Conservation (phyloP, 2,329 filamentous ascomycete genomes). For the Pseudodiploospora longispora region DNA sequence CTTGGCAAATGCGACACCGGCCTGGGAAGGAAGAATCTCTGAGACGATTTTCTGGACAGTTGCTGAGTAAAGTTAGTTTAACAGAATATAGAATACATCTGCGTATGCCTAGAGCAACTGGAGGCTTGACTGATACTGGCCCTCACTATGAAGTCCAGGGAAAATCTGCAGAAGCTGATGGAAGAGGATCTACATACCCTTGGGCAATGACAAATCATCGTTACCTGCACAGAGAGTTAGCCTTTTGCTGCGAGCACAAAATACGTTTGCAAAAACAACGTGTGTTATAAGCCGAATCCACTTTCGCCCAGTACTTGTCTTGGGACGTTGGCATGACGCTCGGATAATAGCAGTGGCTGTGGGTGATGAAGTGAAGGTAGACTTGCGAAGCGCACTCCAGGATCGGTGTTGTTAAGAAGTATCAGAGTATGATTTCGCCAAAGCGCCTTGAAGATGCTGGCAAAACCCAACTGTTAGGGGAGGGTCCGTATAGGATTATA, state of each 20-base stretch:
- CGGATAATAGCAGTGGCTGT: slow-evolving; percentile 5
- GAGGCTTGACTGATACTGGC: too few relatives aligned
- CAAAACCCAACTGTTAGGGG: too few relatives aligned
- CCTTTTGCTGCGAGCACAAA: not conserved
- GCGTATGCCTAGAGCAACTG: too few relatives aligned
- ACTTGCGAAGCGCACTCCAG: too few relatives aligned
- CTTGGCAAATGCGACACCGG: slow-evolving; percentile 80
- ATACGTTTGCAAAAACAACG: not conserved
- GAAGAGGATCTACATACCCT: slow-evolving; percentile 38
- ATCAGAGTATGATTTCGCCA: too few relatives aligned
- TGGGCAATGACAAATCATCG: slow-evolving; percentile 57
- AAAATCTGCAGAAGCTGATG: not conserved
- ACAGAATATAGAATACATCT: too few relatives aligned
- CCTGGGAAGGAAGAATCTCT: slow-evolving; percentile 74
- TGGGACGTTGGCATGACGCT: slow-evolving; percentile 12
- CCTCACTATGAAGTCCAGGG: too few relatives aligned
- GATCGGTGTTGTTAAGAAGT: too few relatives aligned
- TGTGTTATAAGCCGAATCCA: slow-evolving; percentile 13
- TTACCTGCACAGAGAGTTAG: slow-evolving; percentile 42
- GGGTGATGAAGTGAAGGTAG: not conserved
- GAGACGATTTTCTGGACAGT: slow-evolving; percentile 82
- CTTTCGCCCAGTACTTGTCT: slow-evolving; percentile 21
- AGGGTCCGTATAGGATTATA: too few relatives aligned
- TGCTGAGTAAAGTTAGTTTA: slow-evolving; percentile 34
- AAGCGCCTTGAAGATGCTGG: too few relatives aligned